Conservation (phyloP, 2,329 filamentous ascomycete genomes). For the Sphaerostilbella broomeana region DNA sequence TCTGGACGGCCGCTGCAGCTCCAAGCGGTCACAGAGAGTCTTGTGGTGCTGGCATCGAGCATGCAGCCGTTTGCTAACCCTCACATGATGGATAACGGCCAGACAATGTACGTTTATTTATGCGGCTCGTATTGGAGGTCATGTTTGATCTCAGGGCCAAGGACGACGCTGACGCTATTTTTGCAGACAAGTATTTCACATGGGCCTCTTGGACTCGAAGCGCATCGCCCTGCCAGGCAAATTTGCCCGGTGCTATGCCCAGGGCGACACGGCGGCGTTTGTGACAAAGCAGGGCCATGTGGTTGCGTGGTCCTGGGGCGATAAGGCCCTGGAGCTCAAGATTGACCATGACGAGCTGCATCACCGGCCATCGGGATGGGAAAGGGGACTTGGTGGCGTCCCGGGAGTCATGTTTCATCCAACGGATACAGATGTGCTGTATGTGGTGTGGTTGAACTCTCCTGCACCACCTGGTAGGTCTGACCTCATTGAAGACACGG, state of each 20-base stretch:
- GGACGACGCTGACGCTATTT: no score
- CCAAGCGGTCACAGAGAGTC: conserved; percentile 17
- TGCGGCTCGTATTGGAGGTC: no score
- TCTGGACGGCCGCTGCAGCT: conserved; percentile 15
- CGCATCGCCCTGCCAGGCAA: conserved; percentile 17
- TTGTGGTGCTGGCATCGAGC: conserved; percentile 17
- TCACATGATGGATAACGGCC: conserved; percentile 8
- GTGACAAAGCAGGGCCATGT: conserved; percentile 18
- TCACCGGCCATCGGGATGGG: not conserved
- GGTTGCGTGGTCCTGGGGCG: conserved; percentile 19
- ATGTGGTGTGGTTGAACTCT: conserved; percentile 14
- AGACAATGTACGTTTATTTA: conserved; percentile 6
- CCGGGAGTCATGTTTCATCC: conserved; percentile 20
- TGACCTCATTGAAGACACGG: no score
- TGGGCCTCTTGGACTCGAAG: conserved; percentile 16
- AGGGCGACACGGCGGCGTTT: conserved; percentile 17
- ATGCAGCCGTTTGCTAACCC: not conserved
- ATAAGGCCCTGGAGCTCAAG: conserved; percentile 16
- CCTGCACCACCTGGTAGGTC: conserved; percentile 10
- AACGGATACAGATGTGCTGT: conserved; percentile 15
- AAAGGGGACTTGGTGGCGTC: conserved; percentile 9
- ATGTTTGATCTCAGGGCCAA: no score
- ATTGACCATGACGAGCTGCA: conserved; percentile 8
- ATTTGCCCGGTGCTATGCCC: conserved; percentile 14
- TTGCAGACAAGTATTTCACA: conserved; percentile 20